Conservation (phyloP, 73 alveolate species). For the Symbiodinium natans region DNA sequence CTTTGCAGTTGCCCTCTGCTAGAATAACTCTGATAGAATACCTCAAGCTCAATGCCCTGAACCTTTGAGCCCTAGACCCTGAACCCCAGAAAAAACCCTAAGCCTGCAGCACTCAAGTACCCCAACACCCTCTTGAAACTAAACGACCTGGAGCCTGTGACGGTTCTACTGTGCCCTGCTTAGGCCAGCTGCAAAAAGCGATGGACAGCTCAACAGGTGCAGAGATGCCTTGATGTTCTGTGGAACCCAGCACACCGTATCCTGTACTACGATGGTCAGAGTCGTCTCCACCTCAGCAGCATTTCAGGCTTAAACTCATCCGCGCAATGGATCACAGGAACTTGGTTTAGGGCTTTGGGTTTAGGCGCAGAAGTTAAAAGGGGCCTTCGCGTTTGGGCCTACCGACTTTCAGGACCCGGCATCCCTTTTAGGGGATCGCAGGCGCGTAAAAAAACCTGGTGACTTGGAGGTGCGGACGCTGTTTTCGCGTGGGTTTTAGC, state of each 20-base stretch:
- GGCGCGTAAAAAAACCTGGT: no score
- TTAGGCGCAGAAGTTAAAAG: background rate
- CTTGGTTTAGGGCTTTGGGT: background rate
- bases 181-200: background rate
- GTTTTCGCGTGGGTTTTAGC: no score
- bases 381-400: background rate
- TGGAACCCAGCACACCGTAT: background rate
- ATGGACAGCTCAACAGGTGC: background rate
- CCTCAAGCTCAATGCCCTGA: background rate
- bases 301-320: background rate
- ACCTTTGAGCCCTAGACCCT: background rate
- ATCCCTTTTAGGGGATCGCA: no score
- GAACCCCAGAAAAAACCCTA: background rate
- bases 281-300: conserved; percentile 3
- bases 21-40: no score
- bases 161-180: background rate
- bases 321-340: background rate
- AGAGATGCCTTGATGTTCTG: background rate
- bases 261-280: background rate
- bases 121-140: background rate
- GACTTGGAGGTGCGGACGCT: no score
- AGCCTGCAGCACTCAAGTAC: background rate
- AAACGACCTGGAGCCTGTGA: background rate
- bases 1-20: background rate
- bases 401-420: background rate